A percentile compares a stretch with the other conserved stretches of the same genome.
These are phyloP conservation scores for Nicotiana obtusifolia DNA, from an alignment of 257 asterid species.

Conservation along the genomic window DNA sequence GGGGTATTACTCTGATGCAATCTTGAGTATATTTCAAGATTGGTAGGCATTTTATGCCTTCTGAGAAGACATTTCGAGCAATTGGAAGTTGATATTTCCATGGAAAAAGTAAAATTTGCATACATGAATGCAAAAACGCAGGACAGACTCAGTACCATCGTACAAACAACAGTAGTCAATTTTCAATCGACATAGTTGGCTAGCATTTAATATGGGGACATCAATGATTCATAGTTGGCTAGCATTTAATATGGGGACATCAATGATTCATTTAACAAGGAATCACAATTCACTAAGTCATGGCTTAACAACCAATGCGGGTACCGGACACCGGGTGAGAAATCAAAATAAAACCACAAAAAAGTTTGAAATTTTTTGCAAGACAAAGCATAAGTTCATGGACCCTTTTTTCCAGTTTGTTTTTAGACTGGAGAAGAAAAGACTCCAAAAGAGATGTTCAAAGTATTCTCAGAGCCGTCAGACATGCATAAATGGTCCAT, in stretches of 20 bases:
- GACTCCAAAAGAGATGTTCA: neutral
- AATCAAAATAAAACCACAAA: no score
- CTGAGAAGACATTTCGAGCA: neutral
- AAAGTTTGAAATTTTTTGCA: neutral
- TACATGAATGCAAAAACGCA: neutral
- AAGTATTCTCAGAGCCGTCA: neutral
- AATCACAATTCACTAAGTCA: neutral
- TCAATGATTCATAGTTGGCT: neutral
- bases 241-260: constrained; percentile 2
- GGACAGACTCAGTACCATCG: constrained; percentile 8
- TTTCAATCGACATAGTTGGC: neutral
- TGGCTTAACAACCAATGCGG: neutral
- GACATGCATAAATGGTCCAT: neutral
- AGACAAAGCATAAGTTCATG: neutral
- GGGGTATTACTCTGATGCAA: neutral
- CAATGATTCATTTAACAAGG: neutral
- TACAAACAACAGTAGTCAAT: neutral
- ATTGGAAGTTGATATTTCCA: neutral
- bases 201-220: constrained; percentile 3
- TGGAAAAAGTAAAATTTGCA: neutral
- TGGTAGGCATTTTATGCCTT: neutral
- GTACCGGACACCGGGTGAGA: no score
- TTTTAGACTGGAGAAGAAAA: neutral
- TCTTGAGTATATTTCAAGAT: neutral
- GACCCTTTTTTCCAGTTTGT: neutral